Base-by-base conservation (phyloP, 225 moss, liverwort and hornwort genomes). In the Straminergon stramineum region DNA sequence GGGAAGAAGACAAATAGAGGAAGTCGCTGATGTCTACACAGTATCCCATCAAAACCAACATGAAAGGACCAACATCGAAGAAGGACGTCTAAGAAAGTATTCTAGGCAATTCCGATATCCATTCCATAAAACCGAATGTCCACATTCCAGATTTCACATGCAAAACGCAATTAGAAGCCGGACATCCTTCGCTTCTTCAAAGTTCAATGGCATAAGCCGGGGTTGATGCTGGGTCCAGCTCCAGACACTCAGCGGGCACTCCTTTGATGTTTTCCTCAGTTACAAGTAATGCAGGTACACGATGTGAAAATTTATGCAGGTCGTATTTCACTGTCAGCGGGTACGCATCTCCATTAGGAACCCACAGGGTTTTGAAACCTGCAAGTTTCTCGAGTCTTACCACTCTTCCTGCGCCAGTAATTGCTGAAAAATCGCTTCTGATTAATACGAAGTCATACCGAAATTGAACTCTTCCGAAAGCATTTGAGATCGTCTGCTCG, bases 211-310 rank as follows among this genome's bases (percentile, higher is more conserved):
- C 48, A 66, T 94, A 87, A 41, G 89, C 68, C 17, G 96, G 97
- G 87, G 95, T 95, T 83, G 98, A 95, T 31, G 98, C 98, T 88
- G 98, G 97, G 78, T 98, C 98, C 66, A 98, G 94, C 95, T 97
- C 97, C 89, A 95, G 80, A 87, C 94, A 89, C 89, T 94, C 94
- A 43, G 79, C 83, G 45, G 97, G 95, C 68, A 98, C 86, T 45
- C 94, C 93, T 13, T 91, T 84, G 60, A 92, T 73, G 30, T 94
- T 90, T 27, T 85, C 75, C 17, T 91, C 95, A 9, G 90, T 89
- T 67, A 96, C 85, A 65, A 57, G 89, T 39, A 89, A 70, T n/a
- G 90, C 91, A 58, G 96, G 95, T 85, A 98, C 95, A 70, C 91
- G 87, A 83, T 98, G 98, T 18, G 98, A 97, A 90, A 98, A 97